Evolutionary conservation across 2,329 filamentous ascomycete genomes (phyloP).

Genomic region (Shiraia bambusicola): DNA sequence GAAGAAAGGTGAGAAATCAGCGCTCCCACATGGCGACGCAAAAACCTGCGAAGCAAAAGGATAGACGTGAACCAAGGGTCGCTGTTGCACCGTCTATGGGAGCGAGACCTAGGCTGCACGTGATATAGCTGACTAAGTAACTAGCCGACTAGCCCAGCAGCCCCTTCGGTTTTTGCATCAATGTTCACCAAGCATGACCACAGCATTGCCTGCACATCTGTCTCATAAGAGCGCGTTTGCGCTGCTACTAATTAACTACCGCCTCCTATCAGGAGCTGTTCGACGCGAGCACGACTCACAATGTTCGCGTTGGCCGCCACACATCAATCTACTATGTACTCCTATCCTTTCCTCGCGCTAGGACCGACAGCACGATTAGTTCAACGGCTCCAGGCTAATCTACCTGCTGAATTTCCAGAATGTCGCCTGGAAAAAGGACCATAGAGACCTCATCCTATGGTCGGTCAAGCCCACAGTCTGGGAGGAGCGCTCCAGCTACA

Average conservation of each 20-base stretch:
- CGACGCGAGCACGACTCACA: slow-evolving; percentile 28
- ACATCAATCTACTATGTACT: slow-evolving; percentile 37
- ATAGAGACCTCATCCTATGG: slow-evolving; percentile 30
- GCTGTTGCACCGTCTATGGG: slow-evolving; percentile 17
- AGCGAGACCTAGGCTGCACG: slow-evolving; percentile 19
- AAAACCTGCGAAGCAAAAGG: slow-evolving; percentile 20
- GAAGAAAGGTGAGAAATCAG: slow-evolving; percentile 11
- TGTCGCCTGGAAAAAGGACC: slow-evolving; percentile 21
- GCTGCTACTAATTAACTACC: slow-evolving; percentile 29
- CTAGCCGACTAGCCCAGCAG: too few species aligned
- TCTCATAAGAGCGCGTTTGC: slow-evolving; percentile 32
- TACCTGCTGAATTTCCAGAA: slow-evolving; percentile 30
- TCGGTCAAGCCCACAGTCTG: slow-evolving; percentile 27
- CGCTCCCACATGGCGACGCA: slow-evolving; percentile 38
- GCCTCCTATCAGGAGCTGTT: slow-evolving; percentile 23
- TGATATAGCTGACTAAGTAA: slow-evolving; percentile 17
- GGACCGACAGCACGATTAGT: slow-evolving; percentile 15
- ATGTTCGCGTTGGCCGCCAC: slow-evolving; percentile 33
- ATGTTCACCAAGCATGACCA: slow-evolving; percentile 17
- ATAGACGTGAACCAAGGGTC: slow-evolving; percentile 8
- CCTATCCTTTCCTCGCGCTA: slow-evolving; percentile 35
- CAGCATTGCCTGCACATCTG: slow-evolving; percentile 21
- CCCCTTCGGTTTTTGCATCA: background rate
- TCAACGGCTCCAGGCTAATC: slow-evolving; percentile 24
- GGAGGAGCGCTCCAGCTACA: slow-evolving; percentile 11